phyloP scores from a whole-genome alignment of 106 monocot genomes.

The Dioscorea zingiberensis region DNA sequence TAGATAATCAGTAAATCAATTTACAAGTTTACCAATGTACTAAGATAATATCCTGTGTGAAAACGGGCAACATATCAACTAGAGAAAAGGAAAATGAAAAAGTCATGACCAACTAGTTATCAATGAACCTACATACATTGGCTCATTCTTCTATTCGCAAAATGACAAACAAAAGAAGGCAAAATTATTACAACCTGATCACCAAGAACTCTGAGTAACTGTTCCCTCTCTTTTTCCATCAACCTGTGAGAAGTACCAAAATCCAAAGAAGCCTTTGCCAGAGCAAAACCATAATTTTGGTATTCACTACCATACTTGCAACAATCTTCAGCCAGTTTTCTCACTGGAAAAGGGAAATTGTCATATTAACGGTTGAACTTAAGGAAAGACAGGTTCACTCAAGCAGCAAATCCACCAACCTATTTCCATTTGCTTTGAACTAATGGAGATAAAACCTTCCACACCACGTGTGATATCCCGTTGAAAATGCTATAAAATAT shows the following conservation, averaged over 20 bases:
- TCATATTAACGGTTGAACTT: neutral
- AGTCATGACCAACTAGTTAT: no score
- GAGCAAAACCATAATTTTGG: conserved; percentile 47
- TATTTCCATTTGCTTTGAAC: conserved; percentile 83
- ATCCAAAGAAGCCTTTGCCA: conserved; percentile 63
- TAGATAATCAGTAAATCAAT: no score
- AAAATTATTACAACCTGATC: conserved; percentile 47
- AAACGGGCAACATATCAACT: no score
- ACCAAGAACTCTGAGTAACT: conserved; percentile 51
- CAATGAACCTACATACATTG: no score
- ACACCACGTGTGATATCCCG: conserved; percentile 54
- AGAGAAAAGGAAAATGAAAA: no score
- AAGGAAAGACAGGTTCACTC: no score
- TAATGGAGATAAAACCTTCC: conserved; percentile 55
- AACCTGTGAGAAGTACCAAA: conserved; percentile 72
- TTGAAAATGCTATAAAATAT: conserved; percentile 81
- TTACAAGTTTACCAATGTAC: no score
- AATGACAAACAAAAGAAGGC: no score
- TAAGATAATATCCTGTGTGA: no score
- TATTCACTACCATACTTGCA: conserved; percentile 73
- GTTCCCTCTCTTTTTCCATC: conserved; percentile 78
- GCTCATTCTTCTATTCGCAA: no score
- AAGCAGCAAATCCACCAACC: conserved; percentile 20
- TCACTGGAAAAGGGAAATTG: conserved; percentile 40
- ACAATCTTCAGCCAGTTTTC: conserved; percentile 74